A percentile compares a stretch with the other conserved stretches of the same genome.
phyloP scores from a whole-genome alignment of 139 green algal genomes.

The Chlorella ohadii region DNA sequence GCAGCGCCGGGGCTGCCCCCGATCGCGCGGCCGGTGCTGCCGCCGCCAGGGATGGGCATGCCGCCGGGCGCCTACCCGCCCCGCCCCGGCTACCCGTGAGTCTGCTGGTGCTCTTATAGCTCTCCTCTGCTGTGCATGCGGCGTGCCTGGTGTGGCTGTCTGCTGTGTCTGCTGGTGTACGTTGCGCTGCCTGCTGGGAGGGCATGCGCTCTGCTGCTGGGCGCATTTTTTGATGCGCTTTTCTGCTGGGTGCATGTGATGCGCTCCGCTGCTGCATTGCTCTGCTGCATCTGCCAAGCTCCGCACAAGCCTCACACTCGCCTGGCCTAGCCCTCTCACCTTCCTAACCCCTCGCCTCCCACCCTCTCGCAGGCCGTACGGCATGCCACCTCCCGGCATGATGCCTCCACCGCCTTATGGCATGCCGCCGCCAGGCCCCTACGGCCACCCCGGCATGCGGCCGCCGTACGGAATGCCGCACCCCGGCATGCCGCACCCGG shows the following conservation, averaged over 20 bases:
- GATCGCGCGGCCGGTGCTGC: not conserved
- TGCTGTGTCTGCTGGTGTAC: not conserved
- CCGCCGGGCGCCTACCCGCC: not conserved
- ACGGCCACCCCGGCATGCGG: not conserved
- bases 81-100: conserved; percentile 10
- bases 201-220: too few species aligned
- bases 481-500: not conserved
- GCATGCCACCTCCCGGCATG: not conserved
- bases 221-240: too few species aligned
- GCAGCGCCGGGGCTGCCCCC: not conserved
- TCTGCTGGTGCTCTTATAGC: too few species aligned
- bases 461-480: not conserved
- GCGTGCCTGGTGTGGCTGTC: not conserved
- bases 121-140: too few species aligned
- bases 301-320: too few species aligned
- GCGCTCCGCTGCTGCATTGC: too few species aligned
- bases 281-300: too few species aligned
- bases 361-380: conserved; percentile 14
- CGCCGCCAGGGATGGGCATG: not conserved
- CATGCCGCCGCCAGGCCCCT: not conserved
- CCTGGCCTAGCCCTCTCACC: too few species aligned
- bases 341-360: too few species aligned
- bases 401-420: not conserved
- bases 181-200: too few species aligned
- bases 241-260: too few species aligned